Evolutionary conservation across 148 eudicot genomes (phyloP), one percentile per base, ranked within the genome.

Genomic region (Chenopodium berlandieri): DNA sequence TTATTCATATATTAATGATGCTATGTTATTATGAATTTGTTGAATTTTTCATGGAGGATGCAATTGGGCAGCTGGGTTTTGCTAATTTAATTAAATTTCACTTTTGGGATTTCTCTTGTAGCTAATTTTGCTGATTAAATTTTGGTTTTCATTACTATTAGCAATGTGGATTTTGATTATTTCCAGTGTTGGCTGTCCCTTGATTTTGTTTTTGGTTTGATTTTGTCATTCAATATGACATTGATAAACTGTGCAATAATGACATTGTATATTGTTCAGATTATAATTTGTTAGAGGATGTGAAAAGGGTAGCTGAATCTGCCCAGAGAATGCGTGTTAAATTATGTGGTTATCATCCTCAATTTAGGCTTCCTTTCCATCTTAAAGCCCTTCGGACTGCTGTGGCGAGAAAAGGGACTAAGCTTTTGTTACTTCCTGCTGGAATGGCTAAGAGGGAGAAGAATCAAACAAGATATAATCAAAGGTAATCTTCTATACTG

Each of bases 271-370:
- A 32, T 82, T 70, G 44, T 69, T 77, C 76, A 97, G 99, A 97
- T 84, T 97, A 88, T 84, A 84, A 90, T 80, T 82, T 94, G 95
- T 92, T 97, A 73, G 98, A 97, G 89, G 98, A 94, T 82, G 91
- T 91, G 81, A 97, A 92, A 81, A 90, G 98, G 87, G 89, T 92
- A 20, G 97, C 99, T 70, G 99, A 97, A 68, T 94, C 97, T 46
- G 97, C 98, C 31, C 87, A 85, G 82, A 89, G 99, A 86, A 84
- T 12, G 83, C 94, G 93, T 72, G 31, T 76, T 3, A 89, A 89
- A 82, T 47, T 91, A 62, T 85, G 94, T 58, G 93, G 83, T 7
- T 70, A 85, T 84, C 82, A 84, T 62, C 63, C 77, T 25, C 87
- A 87, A 69, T 79, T 71, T 88, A 81, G 81, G 85, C 90, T 91